Evolutionary conservation across 2,329 filamentous ascomycete genomes (phyloP), one percentile per base, ranked within the genome.

Genomic region (Alternaria solani): DNA sequence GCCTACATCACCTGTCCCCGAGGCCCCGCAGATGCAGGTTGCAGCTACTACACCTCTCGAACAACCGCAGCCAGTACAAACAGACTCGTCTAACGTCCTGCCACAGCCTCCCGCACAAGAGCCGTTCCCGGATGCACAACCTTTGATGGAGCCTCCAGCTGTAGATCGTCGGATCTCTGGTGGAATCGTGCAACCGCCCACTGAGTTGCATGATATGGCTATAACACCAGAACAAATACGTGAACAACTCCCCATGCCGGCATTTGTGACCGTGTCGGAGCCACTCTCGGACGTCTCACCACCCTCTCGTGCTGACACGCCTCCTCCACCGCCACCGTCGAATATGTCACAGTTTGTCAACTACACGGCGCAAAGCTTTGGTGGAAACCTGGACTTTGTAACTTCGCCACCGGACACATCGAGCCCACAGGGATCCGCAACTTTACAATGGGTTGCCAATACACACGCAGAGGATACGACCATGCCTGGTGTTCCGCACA

Each of bases 271-370:
- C 1, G 34, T 67, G 5, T 64, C 64, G 0, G 69, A 72, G 41
- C 65, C 66, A 4, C 23, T 73, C 28, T 63, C 65, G 4, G 36
- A 67, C 16, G 61, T 65, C 12, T 70, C 67, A 9, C 73, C 71
- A 14, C 76, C 75, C 14, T 69, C 72, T 9, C 72, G 75, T 25
- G 73, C 75, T 11, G 77, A 80, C 41, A 79, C 77, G 2, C 77
- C 78, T 18, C 78, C 78, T 5, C 72, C 76, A 4, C 77, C 78
- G 14, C 75, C 77, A 2, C 77, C 77, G 16, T 55, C 72, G 1
- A 65, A 47, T 4, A 71, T 76, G 1, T 67, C 75, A 14, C 64
- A 76, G 7, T 79, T 79, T 54, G 68, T 77, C 11, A 73, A 77
- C 30, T 75, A 75, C 55, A 75, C 57, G 16, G 51, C 63, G 4